These are phyloP conservation scores for Polychaeton citri DNA, from an alignment of 2,329 filamentous ascomycete genomes.

Conservation along the genomic window DNA sequence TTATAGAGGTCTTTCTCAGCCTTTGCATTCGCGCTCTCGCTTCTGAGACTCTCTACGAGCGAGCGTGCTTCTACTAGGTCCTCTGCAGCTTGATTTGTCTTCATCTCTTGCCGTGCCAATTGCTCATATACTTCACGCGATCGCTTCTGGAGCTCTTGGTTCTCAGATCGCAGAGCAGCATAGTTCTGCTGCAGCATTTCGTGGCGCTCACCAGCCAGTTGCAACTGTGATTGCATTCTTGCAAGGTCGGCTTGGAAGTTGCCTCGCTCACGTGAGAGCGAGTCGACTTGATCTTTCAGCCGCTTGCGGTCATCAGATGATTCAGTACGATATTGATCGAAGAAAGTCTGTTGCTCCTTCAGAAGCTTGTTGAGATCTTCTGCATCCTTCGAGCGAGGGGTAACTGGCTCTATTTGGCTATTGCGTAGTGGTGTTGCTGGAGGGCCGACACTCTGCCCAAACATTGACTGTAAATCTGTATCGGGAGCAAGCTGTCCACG, in stretches of 20 bases:
- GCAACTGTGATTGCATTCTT: slow-evolving; percentile 65
- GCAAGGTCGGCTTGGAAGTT: slow-evolving; percentile 71
- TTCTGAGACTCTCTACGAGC: slow-evolving; percentile 71
- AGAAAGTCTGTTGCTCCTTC: slow-evolving; percentile 77
- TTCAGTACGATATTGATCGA: slow-evolving; percentile 80
- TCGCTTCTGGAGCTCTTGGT: slow-evolving; percentile 73
- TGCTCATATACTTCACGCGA: slow-evolving; percentile 64
- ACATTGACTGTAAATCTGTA: slow-evolving; percentile 51
- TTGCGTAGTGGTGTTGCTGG: slow-evolving; percentile 33
- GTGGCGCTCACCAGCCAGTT: slow-evolving; percentile 68
- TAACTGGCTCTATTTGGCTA: slow-evolving; percentile 21
- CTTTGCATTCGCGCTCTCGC: slow-evolving; percentile 84
- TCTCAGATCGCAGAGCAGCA: slow-evolving; percentile 69
- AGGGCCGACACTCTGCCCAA: slow-evolving; percentile 52
- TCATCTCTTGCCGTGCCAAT: slow-evolving; percentile 78
- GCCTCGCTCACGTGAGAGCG: slow-evolving; percentile 68
- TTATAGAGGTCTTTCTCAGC: slow-evolving; percentile 93
- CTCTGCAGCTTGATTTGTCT: slow-evolving; percentile 82
- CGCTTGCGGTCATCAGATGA: slow-evolving; percentile 68
- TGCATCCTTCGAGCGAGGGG: slow-evolving; percentile 42
- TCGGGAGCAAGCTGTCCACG: slow-evolving; percentile 46
- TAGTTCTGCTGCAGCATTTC: slow-evolving; percentile 87
- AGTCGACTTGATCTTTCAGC: slow-evolving; percentile 72
- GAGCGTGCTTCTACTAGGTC: slow-evolving; percentile 79
- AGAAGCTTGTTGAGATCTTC: slow-evolving; percentile 65